Evolutionary conservation across 495 filamentous ascomycete species (phyloP), one percentile per base, ranked within the genome.

Genomic region (Hyaloscypha variabilis): DNA sequence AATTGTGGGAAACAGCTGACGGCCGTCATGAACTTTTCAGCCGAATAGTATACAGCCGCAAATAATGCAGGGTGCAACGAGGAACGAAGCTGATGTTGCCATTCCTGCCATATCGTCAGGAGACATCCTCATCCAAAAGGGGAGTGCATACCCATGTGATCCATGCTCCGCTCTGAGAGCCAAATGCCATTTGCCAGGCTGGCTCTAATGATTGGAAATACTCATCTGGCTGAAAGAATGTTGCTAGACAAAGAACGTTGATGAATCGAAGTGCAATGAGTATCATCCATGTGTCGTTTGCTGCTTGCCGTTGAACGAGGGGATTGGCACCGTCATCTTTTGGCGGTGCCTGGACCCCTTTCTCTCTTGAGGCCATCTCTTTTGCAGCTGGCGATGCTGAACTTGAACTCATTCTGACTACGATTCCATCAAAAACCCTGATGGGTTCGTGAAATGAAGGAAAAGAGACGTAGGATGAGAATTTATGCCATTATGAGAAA

Each of bases 201-300:
- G 95, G 96, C 74, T 99, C 95, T 13, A 99, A 83, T 6, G 93
- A 91, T 73, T 99, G 95, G 69, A 93, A 99, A 80, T 91, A 98
- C 75, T 99, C 95, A 79, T 99, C 95, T n/a, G 95, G 95, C 75
- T 99, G 95, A 79, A 99, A 99, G 75, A 97, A 99, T n/a, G 95
- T 98, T 57, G 87, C 82, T 46, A 96, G 80, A 57, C 80, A 85
- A 62, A 97, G 79, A n/a, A 93, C 88, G 77, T 98, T 97, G 73
- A 92, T 72, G 58, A 96, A 83, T 60, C 95, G 92, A 56, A 97
- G 83, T 14, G 84, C 84, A 62, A 97, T 70, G 24, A 97, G 85
- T 49, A 87, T 80, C 49, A 85, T 77, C 58, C 91, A 79, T 62
- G 88, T 76, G 54, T 85, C 82, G 6, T 55, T 69, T 59, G 59